Evolutionary conservation across 768 basidiomycete genomes (phyloP).

Genomic region (Tricholoma bakamatsutake): DNA sequence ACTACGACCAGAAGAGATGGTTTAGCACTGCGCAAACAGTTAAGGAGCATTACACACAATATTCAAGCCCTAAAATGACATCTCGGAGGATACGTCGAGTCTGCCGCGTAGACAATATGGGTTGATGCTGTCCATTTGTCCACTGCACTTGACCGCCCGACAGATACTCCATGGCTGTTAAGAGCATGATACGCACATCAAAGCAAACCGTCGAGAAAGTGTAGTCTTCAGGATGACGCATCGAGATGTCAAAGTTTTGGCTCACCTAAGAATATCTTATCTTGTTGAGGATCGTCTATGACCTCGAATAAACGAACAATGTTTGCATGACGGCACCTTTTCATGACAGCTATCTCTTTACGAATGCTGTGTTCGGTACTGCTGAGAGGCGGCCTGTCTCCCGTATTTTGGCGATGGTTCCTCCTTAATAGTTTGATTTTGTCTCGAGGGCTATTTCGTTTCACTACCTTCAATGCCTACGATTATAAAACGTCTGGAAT

Average conservation of each 20-base stretch:
- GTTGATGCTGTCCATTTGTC: constrained; percentile 24
- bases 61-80: constrained; percentile 37
- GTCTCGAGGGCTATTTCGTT: constrained; percentile 58
- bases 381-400: constrained; percentile 32
- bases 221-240: background rate
- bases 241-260: constrained; percentile 3
- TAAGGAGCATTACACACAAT: constrained; percentile 25
- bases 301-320: constrained; percentile 81
- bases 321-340: constrained; percentile 74
- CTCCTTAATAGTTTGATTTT: constrained; percentile 51
- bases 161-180: constrained; percentile 36
- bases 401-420: constrained; percentile 27
- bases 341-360: constrained; percentile 90
- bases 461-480: constrained; percentile 69
- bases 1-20: constrained; percentile 19
- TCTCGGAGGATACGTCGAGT: constrained; percentile 37
- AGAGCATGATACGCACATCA: background rate
- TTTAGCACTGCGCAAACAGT: background rate
- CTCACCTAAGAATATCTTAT: constrained; percentile 83
- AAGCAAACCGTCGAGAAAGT: background rate
- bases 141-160: constrained; percentile 38
- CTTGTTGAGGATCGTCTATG: constrained; percentile 78
- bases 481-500: background rate
- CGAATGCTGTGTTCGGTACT: constrained; percentile 72
- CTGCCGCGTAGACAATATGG: constrained; percentile 31